Evolutionary conservation across 306 rosid genomes (phyloP).

Genomic region (Citrullus amarus): DNA sequence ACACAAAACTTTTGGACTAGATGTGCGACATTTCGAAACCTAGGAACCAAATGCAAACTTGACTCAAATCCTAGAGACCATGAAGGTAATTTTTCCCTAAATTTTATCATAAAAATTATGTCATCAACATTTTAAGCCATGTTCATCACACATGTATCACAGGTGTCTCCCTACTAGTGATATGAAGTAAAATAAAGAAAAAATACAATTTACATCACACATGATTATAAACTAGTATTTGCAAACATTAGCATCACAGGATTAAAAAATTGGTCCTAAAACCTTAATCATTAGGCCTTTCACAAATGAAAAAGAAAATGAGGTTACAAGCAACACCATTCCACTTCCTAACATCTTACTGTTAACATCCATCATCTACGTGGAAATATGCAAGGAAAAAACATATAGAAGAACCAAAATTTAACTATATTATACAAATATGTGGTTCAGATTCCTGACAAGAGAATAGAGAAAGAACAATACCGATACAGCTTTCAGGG

Average conservation of each 20-base stretch:
- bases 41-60: no score
- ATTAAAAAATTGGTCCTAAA: neutral
- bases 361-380: neutral
- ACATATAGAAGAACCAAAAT: neutral
- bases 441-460: neutral
- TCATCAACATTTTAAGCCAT: no score
- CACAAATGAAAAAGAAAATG: neutral
- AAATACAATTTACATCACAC: no score
- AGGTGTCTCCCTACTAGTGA: no score
- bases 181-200: no score
- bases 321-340: neutral
- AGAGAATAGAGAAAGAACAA: slow-evolving; percentile 13
- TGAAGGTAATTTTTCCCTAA: no score
- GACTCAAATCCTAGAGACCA: no score
- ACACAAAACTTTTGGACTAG: no score
- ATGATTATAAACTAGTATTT: no score
- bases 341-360: neutral
- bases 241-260: neutral
- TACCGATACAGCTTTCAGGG: slow-evolving; percentile 74
- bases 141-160: no score
- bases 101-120: no score
- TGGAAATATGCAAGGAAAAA: neutral
- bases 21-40: no score
- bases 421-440: neutral
- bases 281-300: neutral